Percentiles rank a stretch among this genome's conserved stretches.
Conservation (phyloP, 345 rosid genomes). For the Turritis glabra region DNA sequence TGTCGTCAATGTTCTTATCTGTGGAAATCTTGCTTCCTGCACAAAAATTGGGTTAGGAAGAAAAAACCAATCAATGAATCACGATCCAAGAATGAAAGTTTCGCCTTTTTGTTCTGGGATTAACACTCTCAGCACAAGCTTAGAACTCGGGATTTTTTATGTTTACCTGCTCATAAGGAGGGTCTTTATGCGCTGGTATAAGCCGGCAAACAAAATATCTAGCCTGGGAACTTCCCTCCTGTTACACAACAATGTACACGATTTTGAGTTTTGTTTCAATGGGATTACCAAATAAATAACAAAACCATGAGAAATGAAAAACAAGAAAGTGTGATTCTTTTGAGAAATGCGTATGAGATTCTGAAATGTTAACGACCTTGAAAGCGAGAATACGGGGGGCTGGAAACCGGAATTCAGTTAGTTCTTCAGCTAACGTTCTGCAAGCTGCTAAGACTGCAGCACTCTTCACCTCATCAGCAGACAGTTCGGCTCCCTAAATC, state of each 20-base stretch:
- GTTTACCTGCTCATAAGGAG: conserved; percentile 91
- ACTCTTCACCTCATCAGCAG: conserved; percentile 80
- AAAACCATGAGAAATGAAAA: neutral
- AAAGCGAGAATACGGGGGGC: conserved; percentile 94
- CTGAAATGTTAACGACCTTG: conserved; percentile 55
- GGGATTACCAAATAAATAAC: neutral
- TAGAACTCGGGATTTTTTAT: neutral
- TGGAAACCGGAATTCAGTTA: conserved; percentile 89
- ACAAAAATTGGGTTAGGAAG: conserved; percentile 8
- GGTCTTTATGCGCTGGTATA: conserved; percentile 98
- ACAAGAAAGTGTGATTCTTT: neutral
- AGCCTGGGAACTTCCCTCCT: conserved; percentile 98
- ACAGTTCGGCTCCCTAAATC: conserved; percentile 85
- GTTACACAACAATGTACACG: conserved; percentile 28
- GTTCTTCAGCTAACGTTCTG: conserved; percentile 94
- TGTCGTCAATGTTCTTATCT: conserved; percentile 61
- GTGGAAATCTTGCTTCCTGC: conserved; percentile 96
- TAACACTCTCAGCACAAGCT: neutral
- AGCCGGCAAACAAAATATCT: conserved; percentile 88
- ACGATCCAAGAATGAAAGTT: neutral
- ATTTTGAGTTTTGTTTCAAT: conserved; percentile 15
- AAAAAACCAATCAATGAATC: neutral
- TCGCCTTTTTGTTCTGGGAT: neutral
- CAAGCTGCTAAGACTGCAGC: conserved; percentile 96
- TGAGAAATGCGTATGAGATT: conserved; percentile 10